These are phyloP conservation scores for Capronia americana DNA, from an alignment of 2,329 filamentous ascomycete genomes.

Conservation along the genomic window DNA sequence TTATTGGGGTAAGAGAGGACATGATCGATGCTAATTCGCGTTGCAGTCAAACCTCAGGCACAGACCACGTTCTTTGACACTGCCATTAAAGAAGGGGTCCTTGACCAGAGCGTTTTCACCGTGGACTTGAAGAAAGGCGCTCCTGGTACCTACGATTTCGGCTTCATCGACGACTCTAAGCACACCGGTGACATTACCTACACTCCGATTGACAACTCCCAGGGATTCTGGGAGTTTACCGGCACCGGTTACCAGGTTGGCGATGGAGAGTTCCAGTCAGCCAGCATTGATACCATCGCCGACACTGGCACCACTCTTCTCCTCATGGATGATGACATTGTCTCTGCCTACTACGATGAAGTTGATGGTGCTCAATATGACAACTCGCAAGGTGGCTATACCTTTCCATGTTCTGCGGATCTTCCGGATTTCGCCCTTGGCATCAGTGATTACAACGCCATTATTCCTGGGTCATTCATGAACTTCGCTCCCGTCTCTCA, in stretches of 20 bases:
- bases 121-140: slow-evolving; percentile 61
- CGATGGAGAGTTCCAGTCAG: slow-evolving; percentile 46
- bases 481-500: slow-evolving; percentile 48
- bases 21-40: not conserved
- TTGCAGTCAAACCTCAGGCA: slow-evolving; percentile 51
- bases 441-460: slow-evolving; percentile 58
- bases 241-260: slow-evolving; percentile 64
- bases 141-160: slow-evolving; percentile 63
- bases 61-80: slow-evolving; percentile 68
- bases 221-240: slow-evolving; percentile 70
- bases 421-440: slow-evolving; percentile 62
- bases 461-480: slow-evolving; percentile 61
- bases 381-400: slow-evolving; percentile 35
- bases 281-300: slow-evolving; percentile 63
- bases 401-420: slow-evolving; percentile 57
- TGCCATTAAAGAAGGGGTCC: slow-evolving; percentile 54
- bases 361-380: slow-evolving; percentile 56
- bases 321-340: slow-evolving; percentile 61
- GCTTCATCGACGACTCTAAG: slow-evolving; percentile 64
- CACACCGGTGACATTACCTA: slow-evolving; percentile 66
- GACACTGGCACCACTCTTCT: slow-evolving; percentile 75
- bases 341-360: slow-evolving; percentile 65
- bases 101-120: slow-evolving; percentile 61
- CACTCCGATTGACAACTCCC: slow-evolving; percentile 58
- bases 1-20: too few relatives aligned